Evolutionary conservation across 768 basidiomycete species (phyloP).

Genomic region (Tricholoma matsutake): DNA sequence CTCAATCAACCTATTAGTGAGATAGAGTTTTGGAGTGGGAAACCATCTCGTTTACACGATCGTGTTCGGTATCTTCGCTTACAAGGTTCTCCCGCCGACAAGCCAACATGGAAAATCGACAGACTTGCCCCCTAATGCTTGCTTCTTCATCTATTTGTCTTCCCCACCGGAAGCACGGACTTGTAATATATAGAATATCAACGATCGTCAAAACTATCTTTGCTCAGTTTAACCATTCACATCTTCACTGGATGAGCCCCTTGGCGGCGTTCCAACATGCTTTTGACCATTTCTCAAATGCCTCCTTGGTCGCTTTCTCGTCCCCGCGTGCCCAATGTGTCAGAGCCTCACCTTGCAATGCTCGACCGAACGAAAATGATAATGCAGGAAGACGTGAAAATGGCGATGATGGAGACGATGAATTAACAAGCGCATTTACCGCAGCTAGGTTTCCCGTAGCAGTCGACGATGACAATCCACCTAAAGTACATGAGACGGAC

Average conservation of each 20-base stretch:
- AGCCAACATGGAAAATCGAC: conserved; percentile 72
- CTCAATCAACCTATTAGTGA: conserved; percentile 52
- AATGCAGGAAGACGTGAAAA: conserved; percentile 40
- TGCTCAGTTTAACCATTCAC: no score
- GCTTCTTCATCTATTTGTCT: background rate
- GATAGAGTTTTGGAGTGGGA: conserved; percentile 96
- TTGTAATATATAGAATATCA: no score
- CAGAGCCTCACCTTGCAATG: conserved; percentile 49
- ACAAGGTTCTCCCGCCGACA: conserved; percentile 43
- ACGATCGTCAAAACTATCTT: no score
- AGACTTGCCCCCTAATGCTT: conserved; percentile 63
- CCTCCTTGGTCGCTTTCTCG: conserved; percentile 33
- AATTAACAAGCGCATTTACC: conserved; percentile 36
- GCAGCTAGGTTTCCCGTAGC: conserved; percentile 40
- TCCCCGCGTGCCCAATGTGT: conserved; percentile 45
- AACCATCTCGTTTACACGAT: conserved; percentile 92
- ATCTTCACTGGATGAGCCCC: conserved; percentile 16
- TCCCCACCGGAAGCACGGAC: background rate
- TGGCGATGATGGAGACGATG: conserved; percentile 30
- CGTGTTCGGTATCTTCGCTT: conserved; percentile 74
- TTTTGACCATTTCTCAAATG: conserved; percentile 41
- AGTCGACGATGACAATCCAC: conserved; percentile 40
- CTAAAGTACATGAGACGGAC: conserved; percentile 22
- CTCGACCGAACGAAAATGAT: conserved; percentile 49
- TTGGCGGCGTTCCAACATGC: conserved; percentile 40